Conservation (phyloP, 75 land plant species). For the Selaginella moellendorffii region DNA sequence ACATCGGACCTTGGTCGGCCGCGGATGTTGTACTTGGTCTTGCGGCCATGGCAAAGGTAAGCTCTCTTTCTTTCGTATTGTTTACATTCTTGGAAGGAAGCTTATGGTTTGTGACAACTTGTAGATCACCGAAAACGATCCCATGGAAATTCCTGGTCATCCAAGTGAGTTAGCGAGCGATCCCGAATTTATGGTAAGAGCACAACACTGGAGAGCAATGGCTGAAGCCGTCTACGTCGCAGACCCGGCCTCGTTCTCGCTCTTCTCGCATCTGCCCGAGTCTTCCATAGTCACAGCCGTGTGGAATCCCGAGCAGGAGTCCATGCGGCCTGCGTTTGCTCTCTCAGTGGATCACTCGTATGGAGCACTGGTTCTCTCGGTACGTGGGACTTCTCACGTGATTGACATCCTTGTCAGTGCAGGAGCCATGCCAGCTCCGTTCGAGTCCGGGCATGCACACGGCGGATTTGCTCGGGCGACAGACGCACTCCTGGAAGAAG, state of each 20-base stretch:
- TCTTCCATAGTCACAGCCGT: conserved; percentile 23
- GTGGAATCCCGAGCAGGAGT: conserved; percentile 23
- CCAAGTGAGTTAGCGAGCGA: conserved; percentile 11
- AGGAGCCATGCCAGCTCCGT: conserved; percentile 21
- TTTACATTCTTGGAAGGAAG: too few species aligned
- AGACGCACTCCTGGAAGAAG: conserved; percentile 13
- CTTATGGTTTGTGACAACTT: too few species aligned
- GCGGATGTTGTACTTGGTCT: neutral
- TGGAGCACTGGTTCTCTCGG: conserved; percentile 19
- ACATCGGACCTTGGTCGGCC: neutral
- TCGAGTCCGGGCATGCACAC: conserved; percentile 17
- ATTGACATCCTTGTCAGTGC: conserved; percentile 22
- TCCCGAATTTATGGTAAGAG: conserved; percentile 15
- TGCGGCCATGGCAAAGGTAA: neutral
- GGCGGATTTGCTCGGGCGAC: conserved; percentile 26
- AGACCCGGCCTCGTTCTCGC: conserved; percentile 25
- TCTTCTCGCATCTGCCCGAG: conserved; percentile 23
- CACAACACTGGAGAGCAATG: conserved; percentile 29
- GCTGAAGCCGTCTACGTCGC: conserved; percentile 21
- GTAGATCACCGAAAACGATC: conserved; percentile 19
- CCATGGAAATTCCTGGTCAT: conserved; percentile 16
- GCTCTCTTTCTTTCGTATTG: too few species aligned
- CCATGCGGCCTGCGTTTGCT: conserved; percentile 23
- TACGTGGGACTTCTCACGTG: conserved; percentile 29
- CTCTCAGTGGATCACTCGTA: conserved; percentile 18